Conservation (phyloP, 768 basidiomycete genomes). For the Cyclocybe cylindracea region DNA sequence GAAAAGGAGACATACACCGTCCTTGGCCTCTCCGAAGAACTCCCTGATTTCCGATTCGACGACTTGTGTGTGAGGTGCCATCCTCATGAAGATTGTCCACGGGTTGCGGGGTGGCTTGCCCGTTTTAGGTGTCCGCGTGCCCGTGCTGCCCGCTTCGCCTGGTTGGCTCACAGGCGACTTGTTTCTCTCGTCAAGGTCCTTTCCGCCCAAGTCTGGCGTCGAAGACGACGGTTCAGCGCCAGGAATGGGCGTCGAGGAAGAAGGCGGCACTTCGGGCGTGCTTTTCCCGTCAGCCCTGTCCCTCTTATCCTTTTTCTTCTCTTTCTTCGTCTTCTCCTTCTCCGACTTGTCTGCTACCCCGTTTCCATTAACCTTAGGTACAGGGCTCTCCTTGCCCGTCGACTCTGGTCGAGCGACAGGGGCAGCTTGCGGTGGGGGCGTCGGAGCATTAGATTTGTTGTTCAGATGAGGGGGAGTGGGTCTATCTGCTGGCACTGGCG, state of each 20-base stretch:
- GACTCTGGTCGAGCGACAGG: constrained; percentile 16
- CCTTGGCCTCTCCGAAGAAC: constrained; percentile 74
- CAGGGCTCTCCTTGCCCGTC: constrained; percentile 35
- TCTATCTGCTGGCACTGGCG: constrained; percentile 32
- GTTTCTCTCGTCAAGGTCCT: constrained; percentile 33
- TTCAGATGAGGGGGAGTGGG: constrained; percentile 28
- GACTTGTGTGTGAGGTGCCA: constrained; percentile 44
- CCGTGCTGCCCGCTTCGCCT: constrained; percentile 49
- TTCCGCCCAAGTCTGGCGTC: constrained; percentile 24
- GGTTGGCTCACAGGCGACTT: constrained; percentile 46
- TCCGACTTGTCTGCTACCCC: constrained; percentile 50
- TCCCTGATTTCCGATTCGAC: constrained; percentile 70
- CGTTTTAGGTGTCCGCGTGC: constrained; percentile 71
- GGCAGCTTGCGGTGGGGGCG: constrained; percentile 33
- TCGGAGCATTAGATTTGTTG: constrained; percentile 39
- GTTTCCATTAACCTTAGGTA: constrained; percentile 42
- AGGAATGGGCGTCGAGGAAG: constrained; percentile 30
- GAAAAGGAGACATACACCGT: constrained; percentile 51
- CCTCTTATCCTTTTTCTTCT: constrained; percentile 50
- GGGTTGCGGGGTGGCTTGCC: constrained; percentile 67
- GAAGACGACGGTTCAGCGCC: constrained; percentile 19
- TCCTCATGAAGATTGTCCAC: constrained; percentile 85
- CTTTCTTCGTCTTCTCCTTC: constrained; percentile 57
- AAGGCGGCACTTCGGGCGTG: constrained; percentile 27
- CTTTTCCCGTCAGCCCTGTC: constrained; percentile 31